Percentiles rank a stretch among this genome's conserved stretches.
phyloP scores from a whole-genome alignment of 1,284 basidiomycete genomes.

The Cryptococcus wingfieldii region DNA sequence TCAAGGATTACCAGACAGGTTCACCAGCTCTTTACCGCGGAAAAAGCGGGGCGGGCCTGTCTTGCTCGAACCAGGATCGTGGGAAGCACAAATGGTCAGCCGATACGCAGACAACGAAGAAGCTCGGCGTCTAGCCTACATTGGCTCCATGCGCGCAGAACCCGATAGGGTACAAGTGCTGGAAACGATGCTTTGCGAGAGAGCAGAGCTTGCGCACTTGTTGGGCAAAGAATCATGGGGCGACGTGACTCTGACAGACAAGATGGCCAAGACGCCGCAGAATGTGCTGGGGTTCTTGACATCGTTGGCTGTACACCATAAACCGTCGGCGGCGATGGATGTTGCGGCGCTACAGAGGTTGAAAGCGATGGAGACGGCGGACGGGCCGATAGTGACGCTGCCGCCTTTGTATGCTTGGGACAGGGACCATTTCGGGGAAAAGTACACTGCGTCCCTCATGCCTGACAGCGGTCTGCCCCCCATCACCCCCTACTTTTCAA shows the following conservation, averaged over 20 bases:
- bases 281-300: conserved; percentile 80
- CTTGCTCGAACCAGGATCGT: conserved; percentile 57
- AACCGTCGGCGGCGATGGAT: conserved; percentile 67
- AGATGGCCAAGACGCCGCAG: conserved; percentile 91
- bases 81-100: conserved; percentile 89
- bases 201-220: conserved; percentile 72
- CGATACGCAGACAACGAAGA: conserved; percentile 77
- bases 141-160: conserved; percentile 60
- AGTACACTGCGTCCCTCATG: conserved; percentile 46
- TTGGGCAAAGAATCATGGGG: conserved; percentile 79
- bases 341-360: conserved; percentile 64
- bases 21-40: conserved; percentile 54
- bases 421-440: conserved; percentile 68
- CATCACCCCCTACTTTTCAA: conserved; percentile 63
- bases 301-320: conserved; percentile 70
- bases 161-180: conserved; percentile 54
- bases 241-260: conserved; percentile 78
- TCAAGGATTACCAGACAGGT: conserved; percentile 40
- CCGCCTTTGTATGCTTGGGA: conserved; percentile 85
- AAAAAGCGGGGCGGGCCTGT: conserved; percentile 7
- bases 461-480: conserved; percentile 63
- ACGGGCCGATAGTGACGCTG: conserved; percentile 24
- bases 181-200: conserved; percentile 67
- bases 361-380: conserved; percentile 55
- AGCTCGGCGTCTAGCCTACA: conserved; percentile 73